Evolutionary conservation across 441 rosid species (phyloP).

Genomic region (Syzygium syzygioides): DNA sequence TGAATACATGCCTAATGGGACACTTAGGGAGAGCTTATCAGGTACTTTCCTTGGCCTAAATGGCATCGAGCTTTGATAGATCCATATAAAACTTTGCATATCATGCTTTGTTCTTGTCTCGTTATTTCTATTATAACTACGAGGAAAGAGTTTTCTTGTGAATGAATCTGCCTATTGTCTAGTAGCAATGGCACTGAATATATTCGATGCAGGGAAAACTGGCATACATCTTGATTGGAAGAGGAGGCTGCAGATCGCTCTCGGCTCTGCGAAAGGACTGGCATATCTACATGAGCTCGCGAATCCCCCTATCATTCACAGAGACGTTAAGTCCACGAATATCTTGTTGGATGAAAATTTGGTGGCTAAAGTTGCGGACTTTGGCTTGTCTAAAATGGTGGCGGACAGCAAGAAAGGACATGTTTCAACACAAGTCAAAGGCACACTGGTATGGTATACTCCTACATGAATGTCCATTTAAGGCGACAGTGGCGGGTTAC

Average conservation of each 20-base stretch:
- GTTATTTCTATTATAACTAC: not conserved
- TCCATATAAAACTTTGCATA: not conserved
- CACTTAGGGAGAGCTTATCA: conserved; percentile 7
- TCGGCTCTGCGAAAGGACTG: not conserved
- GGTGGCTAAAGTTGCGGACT: not conserved
- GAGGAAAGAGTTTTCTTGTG: not conserved
- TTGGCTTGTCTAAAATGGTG: not conserved
- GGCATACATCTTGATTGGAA: not conserved
- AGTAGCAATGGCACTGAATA: not conserved
- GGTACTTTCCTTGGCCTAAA: not conserved
- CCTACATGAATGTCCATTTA: not conserved
- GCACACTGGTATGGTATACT: not conserved
- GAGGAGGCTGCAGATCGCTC: not conserved
- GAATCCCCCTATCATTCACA: not conserved
- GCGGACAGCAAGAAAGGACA: not conserved
- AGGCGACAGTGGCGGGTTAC: not conserved
- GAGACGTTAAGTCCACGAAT: not conserved
- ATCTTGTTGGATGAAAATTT: not conserved
- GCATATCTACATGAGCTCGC: not conserved
- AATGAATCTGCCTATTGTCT: not conserved
- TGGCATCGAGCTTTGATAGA: not conserved
- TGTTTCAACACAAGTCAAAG: not conserved
- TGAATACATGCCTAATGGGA: conserved; percentile 19
- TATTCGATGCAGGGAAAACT: not conserved
- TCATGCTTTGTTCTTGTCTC: not conserved